Conservation (phyloP, 345 rosid species). For the Limnanthes douglasii region DNA sequence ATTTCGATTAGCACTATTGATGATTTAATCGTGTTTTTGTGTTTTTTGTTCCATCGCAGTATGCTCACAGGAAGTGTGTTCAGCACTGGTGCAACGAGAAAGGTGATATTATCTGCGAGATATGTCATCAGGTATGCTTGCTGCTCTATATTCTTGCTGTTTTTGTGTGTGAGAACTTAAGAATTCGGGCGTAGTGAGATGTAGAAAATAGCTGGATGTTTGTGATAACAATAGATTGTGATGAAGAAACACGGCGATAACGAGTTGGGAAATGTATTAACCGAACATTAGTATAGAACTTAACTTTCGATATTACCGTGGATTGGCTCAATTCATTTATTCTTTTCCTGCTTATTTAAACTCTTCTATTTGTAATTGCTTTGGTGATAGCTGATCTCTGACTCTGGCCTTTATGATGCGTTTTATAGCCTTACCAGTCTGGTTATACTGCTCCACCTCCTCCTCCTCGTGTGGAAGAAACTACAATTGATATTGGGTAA, state of each 20-base stretch:
- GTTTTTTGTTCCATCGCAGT: conserved; percentile 23
- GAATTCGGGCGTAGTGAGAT: neutral
- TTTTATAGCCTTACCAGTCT: conserved; percentile 54
- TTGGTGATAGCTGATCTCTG: neutral
- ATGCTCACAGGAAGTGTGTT: conserved; percentile 85
- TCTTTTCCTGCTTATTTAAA: too few species aligned
- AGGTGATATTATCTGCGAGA: conserved; percentile 80
- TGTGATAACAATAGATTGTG: neutral
- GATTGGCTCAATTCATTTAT: too few species aligned
- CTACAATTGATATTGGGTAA: conserved; percentile 80
- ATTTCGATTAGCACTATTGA: neutral
- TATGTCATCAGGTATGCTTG: conserved; percentile 72
- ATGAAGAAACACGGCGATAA: too few species aligned
- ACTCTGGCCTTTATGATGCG: conserved; percentile 8
- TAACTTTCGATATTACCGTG: too few species aligned
- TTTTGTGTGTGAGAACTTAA: neutral
- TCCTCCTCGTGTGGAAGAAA: conserved; percentile 41
- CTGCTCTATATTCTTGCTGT: neutral
- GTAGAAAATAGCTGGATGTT: neutral
- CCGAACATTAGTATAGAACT: too few species aligned
- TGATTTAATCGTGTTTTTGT: neutral
- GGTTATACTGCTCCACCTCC: conserved; percentile 75
- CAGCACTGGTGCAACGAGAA: conserved; percentile 98
- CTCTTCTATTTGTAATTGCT: too few species aligned
- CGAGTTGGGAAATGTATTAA: too few species aligned